These are phyloP conservation scores for Pharus latifolius DNA, from an alignment of 176 grass and related monocot species.

Conservation along the genomic window DNA sequence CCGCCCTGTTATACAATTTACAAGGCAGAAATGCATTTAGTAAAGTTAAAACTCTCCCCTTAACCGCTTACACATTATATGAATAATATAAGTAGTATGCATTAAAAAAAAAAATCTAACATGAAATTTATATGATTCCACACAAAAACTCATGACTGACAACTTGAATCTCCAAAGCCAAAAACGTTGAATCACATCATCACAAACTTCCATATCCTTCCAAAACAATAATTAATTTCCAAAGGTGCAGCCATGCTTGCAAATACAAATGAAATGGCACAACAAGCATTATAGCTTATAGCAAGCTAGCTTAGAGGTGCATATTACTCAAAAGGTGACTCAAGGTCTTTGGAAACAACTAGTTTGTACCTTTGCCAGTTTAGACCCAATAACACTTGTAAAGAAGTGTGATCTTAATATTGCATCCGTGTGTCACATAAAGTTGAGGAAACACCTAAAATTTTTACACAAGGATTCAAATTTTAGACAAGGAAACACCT, in stretches of 20 bases:
- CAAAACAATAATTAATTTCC: neutral
- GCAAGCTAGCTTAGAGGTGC: too few species aligned
- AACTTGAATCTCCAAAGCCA: too few species aligned
- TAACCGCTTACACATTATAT: neutral
- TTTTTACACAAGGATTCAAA: too few species aligned
- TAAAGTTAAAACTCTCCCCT: neutral
- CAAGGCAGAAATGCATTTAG: neutral
- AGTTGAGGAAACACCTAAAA: neutral
- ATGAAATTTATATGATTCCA: neutral
- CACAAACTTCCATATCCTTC: neutral
- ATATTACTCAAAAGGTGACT: neutral
- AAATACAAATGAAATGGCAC: too few species aligned
- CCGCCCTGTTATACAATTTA: constrained; percentile 44
- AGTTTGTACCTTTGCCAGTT: neutral
- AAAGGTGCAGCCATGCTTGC: neutral
- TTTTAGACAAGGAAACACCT: constrained; percentile 2
- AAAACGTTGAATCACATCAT: too few species aligned
- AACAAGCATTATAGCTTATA: too few species aligned
- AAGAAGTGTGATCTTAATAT: too few species aligned
- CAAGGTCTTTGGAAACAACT: neutral
- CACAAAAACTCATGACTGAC: neutral
- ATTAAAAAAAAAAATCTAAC: neutral
- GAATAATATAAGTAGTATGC: neutral
- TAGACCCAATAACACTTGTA: too few species aligned
- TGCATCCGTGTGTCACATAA: neutral